Percentiles rank a stretch among this genome's conserved stretches.
Evolutionary conservation across 305 asterid genomes (phyloP).

Genomic region (Rubia balearica): DNA sequence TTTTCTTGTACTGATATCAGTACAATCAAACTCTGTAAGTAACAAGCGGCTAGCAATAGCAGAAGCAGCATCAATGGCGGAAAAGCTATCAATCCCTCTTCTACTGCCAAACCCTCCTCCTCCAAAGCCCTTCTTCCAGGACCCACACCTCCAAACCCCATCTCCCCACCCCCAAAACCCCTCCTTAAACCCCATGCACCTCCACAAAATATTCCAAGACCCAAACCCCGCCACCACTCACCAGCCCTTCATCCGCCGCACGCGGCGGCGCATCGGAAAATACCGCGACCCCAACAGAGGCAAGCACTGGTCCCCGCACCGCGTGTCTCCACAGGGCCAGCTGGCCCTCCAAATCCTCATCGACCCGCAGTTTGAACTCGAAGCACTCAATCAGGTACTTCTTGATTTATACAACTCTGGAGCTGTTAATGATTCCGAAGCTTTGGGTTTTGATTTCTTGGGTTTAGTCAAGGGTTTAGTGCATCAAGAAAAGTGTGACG

Average conservation of each 20-base stretch:
- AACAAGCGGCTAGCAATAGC: not conserved
- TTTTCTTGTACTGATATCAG: not conserved
- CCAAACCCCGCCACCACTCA: slow-evolving; percentile 17
- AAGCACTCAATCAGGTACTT: slow-evolving; percentile 32
- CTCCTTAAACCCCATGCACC: slow-evolving; percentile 30
- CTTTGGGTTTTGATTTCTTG: slow-evolving; percentile 39
- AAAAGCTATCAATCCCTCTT: slow-evolving; percentile 69
- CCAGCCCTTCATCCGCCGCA: slow-evolving; percentile 33
- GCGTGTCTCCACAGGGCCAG: slow-evolving; percentile 67
- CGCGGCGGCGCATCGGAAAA: slow-evolving; percentile 62
- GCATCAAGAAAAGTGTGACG: slow-evolving; percentile 48
- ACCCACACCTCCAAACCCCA: slow-evolving; percentile 23
- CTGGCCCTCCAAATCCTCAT: slow-evolving; percentile 45
- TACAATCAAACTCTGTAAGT: not conserved
- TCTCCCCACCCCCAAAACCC: slow-evolving; percentile 28
- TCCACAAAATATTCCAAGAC: slow-evolving; percentile 18
- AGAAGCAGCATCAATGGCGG: slow-evolving; percentile 44
- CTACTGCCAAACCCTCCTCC: slow-evolving; percentile 81
- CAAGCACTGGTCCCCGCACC: slow-evolving; percentile 73
- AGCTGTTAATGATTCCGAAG: slow-evolving; percentile 12
- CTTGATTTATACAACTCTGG: slow-evolving; percentile 27
- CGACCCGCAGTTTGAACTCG: slow-evolving; percentile 40
- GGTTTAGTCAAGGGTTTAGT: slow-evolving; percentile 70
- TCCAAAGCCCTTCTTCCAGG: slow-evolving; percentile 62
- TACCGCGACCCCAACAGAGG: slow-evolving; percentile 66